Evolutionary conservation across 2,329 filamentous ascomycete genomes (phyloP), one percentile per base, ranked within the genome.

Genomic region (Clonostachys rhizophaga): DNA sequence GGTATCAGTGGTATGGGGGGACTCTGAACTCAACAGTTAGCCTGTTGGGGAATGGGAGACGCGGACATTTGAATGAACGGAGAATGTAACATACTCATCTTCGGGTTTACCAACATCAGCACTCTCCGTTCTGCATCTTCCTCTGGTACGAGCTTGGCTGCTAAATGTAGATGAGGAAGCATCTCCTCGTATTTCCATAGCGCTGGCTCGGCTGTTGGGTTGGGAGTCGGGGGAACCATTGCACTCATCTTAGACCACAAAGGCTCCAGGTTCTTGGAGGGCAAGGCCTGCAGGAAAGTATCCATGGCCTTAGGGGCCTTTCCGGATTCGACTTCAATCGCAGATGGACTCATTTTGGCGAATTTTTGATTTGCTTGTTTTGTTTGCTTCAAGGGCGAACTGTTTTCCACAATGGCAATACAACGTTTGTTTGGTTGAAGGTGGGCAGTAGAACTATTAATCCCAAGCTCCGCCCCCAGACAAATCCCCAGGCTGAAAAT

Each of bases 1-100:
- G 2, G 78, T 81, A 54, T 82, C 78, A 1, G 77, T 81, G 0
- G 78, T 81, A 50, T 72, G 77, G 1, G 78, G 78, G 1, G 74
- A 70, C 47, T 70, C 73, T 75, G 36, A 17, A 2, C 3, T 2
- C 24, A 37, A 18, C 5, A 11, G 18, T 40, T 11, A 13, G 35
- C 39, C 10, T 13, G 11, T 20, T 11, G 35, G 6, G 37, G 9
- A 13, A 40, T 9, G 17, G 8, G 11, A 4, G 37, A 3, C 10
- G 24, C 24, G 3, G 8, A 10, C 8, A 30, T 30, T 18, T 18
- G n/a, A 40, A 40, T 41, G 1, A 12, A 16, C 17, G 20, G 12
- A 40, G 13, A 17, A 17, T 12, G 13, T 37, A 2, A 53, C 55
- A 46, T 42, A 59, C 55, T 79, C 11, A 78, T 82, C 52, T 10